Base-by-base conservation (phyloP, 1,284 basidiomycete genomes). In the Cryptococcus depauperatus region DNA sequence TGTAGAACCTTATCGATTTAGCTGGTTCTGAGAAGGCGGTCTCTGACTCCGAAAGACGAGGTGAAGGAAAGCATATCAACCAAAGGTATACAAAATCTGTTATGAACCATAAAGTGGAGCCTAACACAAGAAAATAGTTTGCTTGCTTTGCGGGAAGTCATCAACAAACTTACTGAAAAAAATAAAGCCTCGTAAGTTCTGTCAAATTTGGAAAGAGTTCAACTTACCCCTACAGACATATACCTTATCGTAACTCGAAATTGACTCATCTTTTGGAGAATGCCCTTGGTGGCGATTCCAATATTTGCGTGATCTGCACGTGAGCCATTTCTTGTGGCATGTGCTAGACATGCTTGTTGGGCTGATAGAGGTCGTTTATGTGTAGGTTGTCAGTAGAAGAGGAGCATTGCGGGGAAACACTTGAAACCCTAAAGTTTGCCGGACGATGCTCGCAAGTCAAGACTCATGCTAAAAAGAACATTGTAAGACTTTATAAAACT, bases 61-160 rank as follows among this genome's bases (percentile, higher is more conserved):
- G 76, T 19, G 77, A 79, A 51, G 77, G 76, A 11, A 72, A 74
- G 35, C 73, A 76, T 56, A 79, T 79, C 67, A 79, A 79, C 61
- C 74, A 75, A 50, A 75, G 74, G 58, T 71, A 22, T 54, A 55
- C 22, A 10, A 5, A 11, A 5, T 42, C n/a, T n/a, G n/a, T 5
- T 21, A 11, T 37, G n/a, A 4, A 14, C 22, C n/a, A 23, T 14
- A 27, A 22, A 18, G 29, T 13, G 28, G n/a, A 19, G 18, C n/a
- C 16, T n/a, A 3, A 22, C 49, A 55, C 45, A 58, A 44, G 27
- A 14, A 1, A 3, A 1, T 46, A 68, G 66, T 57, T 65, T 77
- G 5, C 62, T 77, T 13, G 74, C 74, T 0, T 62, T 77, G 19
- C 70, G 73, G 6, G 77, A 75, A 33, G 77, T 79, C 28, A 77